A percentile compares a stretch with the other conserved stretches of the same genome.
These are phyloP conservation scores for Haplosporangium sp. DNA, from an alignment of 371 early-diverging fungal species.

Conservation along the genomic window DNA sequence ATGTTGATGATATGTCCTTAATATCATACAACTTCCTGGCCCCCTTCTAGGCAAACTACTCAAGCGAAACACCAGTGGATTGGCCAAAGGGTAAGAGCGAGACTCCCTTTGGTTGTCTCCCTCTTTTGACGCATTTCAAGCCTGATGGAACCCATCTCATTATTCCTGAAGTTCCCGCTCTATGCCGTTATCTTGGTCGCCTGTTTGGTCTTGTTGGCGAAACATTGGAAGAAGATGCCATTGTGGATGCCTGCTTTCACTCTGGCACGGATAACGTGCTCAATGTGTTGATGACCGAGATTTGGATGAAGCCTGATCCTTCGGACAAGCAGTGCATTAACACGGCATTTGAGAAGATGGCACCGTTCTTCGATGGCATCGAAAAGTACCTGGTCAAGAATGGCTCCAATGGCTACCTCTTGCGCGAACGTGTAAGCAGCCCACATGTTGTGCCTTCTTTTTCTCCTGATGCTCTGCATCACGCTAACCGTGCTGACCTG, in stretches of 20 bases:
- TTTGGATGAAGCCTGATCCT: conserved; percentile 37
- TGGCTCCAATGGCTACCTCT: conserved; percentile 46
- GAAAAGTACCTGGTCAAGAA: conserved; percentile 38
- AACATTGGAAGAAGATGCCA: conserved; percentile 28
- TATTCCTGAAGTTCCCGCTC: conserved; percentile 23
- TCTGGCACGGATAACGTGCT: conserved; percentile 31
- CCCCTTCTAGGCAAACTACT: conserved; percentile 29
- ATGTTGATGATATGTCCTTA: neutral
- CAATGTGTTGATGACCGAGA: conserved; percentile 13
- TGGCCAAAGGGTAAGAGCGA: conserved; percentile 43
- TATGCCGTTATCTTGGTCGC: conserved; percentile 32
- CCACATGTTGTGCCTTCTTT: neutral
- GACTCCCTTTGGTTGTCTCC: conserved; percentile 41
- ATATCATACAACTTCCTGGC: neutral
- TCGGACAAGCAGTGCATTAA: conserved; percentile 19
- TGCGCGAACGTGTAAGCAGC: conserved; percentile 33
- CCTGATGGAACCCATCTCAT: conserved; percentile 27
- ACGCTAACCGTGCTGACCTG: neutral
- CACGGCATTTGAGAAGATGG: conserved; percentile 15
- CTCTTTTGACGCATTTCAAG: conserved; percentile 41
- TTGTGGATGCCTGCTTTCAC: conserved; percentile 21
- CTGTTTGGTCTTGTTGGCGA: conserved; percentile 34
- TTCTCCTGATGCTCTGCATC: neutral
- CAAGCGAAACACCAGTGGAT: conserved; percentile 29
- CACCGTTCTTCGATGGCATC: conserved; percentile 32